Percentiles rank a stretch among this genome's conserved stretches.
Conservation (phyloP, 352 stramenopile species). For the Phytophthora tentaculata region DNA sequence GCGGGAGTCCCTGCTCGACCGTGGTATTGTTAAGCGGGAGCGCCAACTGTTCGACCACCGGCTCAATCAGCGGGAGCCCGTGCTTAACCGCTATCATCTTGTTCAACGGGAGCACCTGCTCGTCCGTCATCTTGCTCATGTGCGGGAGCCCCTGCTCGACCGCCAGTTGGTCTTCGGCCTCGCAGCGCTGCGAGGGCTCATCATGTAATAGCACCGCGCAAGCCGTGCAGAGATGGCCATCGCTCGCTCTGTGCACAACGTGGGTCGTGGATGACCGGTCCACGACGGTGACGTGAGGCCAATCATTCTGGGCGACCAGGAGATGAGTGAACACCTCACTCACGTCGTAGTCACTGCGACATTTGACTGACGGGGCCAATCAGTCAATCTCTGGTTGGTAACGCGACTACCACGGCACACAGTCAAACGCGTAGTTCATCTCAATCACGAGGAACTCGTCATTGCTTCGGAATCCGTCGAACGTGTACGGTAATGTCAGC, state of each 20-base stretch:
- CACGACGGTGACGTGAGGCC: background rate
- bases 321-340: background rate
- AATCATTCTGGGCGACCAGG: background rate
- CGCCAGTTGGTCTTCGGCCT: background rate
- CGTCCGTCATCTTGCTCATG: background rate
- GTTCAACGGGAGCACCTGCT: background rate
- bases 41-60: background rate
- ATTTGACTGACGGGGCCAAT: background rate
- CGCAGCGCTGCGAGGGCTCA: background rate
- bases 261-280: background rate
- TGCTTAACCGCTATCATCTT: background rate
- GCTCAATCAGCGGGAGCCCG: background rate
- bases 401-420: constrained; percentile 14
- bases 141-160: constrained; percentile 2
- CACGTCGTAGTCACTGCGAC: background rate
- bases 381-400: constrained; percentile 11
- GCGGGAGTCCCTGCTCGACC: too few species aligned
- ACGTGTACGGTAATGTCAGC: background rate
- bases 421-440: constrained; percentile 35
- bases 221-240: background rate
- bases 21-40: too few species aligned
- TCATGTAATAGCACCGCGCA: background rate
- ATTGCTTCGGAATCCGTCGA: background rate
- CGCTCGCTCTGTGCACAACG: background rate
- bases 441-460: constrained; percentile 32